Conservation (phyloP, 2,329 filamentous ascomycete species). For the Epichloe festucae region DNA sequence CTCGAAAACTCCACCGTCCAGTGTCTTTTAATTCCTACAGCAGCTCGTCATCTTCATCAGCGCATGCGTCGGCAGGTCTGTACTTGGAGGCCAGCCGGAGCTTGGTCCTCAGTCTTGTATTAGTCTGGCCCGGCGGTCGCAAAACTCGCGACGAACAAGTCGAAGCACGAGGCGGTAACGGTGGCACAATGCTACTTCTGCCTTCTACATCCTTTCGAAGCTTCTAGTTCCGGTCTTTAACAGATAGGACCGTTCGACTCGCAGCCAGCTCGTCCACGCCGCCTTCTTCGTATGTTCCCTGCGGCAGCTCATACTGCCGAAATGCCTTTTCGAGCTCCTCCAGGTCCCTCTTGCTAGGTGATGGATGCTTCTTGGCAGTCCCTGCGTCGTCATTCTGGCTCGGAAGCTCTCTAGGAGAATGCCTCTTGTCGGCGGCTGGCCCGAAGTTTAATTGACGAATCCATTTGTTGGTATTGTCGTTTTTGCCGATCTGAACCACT, state of each 20-base stretch:
- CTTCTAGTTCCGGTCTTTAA: conserved; percentile 17
- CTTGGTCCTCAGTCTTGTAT: not conserved
- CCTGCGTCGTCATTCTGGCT: conserved; percentile 4
- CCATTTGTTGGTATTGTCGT: not conserved
- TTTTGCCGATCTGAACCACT: conserved; percentile 6
- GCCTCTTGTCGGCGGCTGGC: not conserved
- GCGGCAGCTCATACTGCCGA: conserved; percentile 17
- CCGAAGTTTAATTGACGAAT: conserved; percentile 4
- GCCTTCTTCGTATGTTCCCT: conserved; percentile 8
- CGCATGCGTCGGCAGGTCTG: not conserved
- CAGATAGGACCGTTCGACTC: conserved; percentile 7
- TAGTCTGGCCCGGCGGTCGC: not conserved
- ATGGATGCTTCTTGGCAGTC: conserved; percentile 30
- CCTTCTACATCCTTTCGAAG: not conserved
- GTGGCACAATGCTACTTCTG: not conserved
- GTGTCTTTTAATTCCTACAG: not conserved
- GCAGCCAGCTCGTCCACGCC: conserved; percentile 20
- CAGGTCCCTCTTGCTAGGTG: conserved; percentile 28
- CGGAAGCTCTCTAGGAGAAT: not conserved
- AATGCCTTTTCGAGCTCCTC: conserved; percentile 25
- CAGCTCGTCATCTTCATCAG: conserved; percentile 5
- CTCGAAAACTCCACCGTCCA: not conserved
- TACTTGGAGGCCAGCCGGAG: not conserved
- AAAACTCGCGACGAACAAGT: not conserved
- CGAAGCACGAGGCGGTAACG: not conserved